Evolutionary conservation across 2,329 filamentous ascomycete genomes (phyloP), one percentile per base, ranked within the genome.

Genomic region (Kalaharituber pfeilii): DNA sequence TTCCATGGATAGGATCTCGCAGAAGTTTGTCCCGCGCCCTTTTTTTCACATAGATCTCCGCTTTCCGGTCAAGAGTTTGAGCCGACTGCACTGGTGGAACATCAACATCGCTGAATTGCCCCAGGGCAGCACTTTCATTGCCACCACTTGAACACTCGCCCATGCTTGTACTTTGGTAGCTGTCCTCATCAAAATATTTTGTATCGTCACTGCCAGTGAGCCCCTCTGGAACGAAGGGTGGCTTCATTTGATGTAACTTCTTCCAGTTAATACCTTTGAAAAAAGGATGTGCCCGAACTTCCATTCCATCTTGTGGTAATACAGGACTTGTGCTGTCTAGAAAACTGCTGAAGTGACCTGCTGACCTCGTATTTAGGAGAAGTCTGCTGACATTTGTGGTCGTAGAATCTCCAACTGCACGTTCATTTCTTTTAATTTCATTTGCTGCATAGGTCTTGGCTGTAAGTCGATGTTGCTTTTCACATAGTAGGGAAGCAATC

Each of bases 271-370:
- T 78, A 50, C 79, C 78, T 54, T 74, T 75, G 70, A 96, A 96
- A 76, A 89, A 96, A 9, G 79, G 77, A 68, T 96, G 91, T 2
- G 75, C 70, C 66, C 93, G 95, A 72, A 96, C 93, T 53, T 95
- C 87, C 59, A 84, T 79, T 1, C 85, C 88, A 64, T 94, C 88
- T 57, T 91, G 77, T 0, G 84, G 73, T 63, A 86, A 89, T 3
- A 96, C 88, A 53, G 83, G 82, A 28, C 79, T 73, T 27, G 74
- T 71, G 54, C 33, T 39, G 15, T 39, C 13, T 15, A 39, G 4
- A 39, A 9, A 2, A 4, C 33, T 13, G 4, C 20, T 18, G 20
- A 18, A 4, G 4, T 18, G 7, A 18, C 20, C 20, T 15, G 33
- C 2, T 39, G 33, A 3, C 8, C 33, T 39, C 20, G 15, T 18